Evolutionary conservation across 768 basidiomycete genomes (phyloP), one percentile per base, ranked within the genome.

Genomic region (Trichaptum fuscoviolaceum): DNA sequence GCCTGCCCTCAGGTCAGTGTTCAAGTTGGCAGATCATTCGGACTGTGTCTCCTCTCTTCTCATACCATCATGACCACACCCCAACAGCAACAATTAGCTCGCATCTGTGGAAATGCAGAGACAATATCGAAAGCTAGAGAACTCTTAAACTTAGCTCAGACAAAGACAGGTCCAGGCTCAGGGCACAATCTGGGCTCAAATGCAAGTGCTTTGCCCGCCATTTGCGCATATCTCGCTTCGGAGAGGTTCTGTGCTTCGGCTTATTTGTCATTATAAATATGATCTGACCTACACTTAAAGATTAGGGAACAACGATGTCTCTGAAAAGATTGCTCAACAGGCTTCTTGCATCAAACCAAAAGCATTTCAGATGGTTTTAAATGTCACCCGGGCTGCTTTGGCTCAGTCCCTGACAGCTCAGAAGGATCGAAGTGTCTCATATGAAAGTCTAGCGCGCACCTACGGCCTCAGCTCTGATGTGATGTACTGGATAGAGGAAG

Each of bases 201-300:
- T 17, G 73, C 71, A 1, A 74, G 74, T 3, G 85, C 81, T 24
- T 65, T 85, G 34, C 77, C 82, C 20, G 83, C 85, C 6, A 80
- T 84, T 34, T 85, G 84, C 68, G 81, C 83, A 27, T 77, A 78
- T 64, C 71, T 87, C 61, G 84, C 85, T 25, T 85, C 83, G 7
- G 75, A 80, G 73, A 73, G 75, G 85, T 85, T 17, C 8, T 61
- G 12, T 23, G 10, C 59, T 25, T 23, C 24, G 23, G 15, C 59
- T 15, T 61, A 17, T 7, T 3, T 23, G 23, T 5, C 30, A 4
- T 61, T 15, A 7, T 20, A 61, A 15, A 12, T 25, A 12, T 30
- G 23, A 25, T 24, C 10, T 64, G 35, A 57, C 18, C 25, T 57
- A 20, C 27, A 7, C 26, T 2, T 12, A n/a, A 30, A 77, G 77